Evolutionary conservation across 2,329 filamentous ascomycete species (phyloP).

Genomic region (Calonectria pauciramosa): DNA sequence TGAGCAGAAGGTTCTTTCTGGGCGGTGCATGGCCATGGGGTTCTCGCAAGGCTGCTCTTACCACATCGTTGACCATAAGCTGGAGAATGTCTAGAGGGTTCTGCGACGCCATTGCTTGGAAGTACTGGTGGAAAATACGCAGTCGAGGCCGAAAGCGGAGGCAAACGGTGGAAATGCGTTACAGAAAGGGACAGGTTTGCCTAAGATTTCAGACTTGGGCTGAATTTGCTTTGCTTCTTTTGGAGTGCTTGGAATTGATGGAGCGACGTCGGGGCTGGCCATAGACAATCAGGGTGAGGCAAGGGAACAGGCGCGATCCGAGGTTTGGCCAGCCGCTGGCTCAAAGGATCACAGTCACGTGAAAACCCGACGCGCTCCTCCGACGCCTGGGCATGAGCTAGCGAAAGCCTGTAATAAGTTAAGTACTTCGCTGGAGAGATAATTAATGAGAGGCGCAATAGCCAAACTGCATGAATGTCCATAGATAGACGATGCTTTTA

Average conservation of each 20-base stretch:
- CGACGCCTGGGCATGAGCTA: too few relatives aligned
- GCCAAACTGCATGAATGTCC: background rate
- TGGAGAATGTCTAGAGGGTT: conserved; percentile 64
- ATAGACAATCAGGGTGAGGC: conserved; percentile 16
- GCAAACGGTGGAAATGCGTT: background rate
- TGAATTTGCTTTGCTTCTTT: background rate
- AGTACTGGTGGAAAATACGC: background rate
- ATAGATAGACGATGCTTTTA: background rate
- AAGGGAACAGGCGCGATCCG: conserved; percentile 13
- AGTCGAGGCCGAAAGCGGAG: background rate
- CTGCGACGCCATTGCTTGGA: conserved; percentile 49
- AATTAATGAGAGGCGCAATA: background rate
- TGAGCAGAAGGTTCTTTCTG: background rate
- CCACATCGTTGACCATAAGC: conserved; percentile 67
- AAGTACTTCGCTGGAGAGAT: background rate
- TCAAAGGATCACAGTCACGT: conserved; percentile 36
- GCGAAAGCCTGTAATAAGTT: background rate
- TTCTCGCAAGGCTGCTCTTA: conserved; percentile 52
- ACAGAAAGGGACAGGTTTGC: background rate
- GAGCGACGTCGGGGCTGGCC: conserved; percentile 24
- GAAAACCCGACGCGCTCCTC: conserved; percentile 7
- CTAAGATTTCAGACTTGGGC: background rate
- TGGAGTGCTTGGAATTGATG: conserved; percentile 17
- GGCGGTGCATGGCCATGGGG: background rate
- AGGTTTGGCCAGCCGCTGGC: conserved; percentile 20